Evolutionary conservation across 225 moss, liverwort and hornwort species (phyloP).

Genomic region (Antitrichia curtipendula): DNA sequence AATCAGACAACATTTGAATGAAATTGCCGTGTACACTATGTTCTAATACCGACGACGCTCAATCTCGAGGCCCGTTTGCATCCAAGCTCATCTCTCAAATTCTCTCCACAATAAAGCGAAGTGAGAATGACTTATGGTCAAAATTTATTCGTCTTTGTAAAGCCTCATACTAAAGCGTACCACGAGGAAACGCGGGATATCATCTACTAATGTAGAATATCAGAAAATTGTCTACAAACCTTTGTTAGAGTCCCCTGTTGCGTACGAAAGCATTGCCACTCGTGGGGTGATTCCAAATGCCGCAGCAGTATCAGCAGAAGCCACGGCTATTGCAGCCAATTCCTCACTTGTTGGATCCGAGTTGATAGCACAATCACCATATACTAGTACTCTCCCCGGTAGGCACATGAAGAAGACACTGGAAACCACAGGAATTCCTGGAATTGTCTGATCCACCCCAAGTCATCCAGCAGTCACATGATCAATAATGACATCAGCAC

Average conservation of each 20-base stretch:
- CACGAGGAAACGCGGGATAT: not conserved
- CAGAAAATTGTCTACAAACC: constrained; percentile 17
- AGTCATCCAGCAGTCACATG: not conserved
- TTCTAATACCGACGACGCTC: not conserved
- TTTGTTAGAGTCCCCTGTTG: constrained; percentile 85
- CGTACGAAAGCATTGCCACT: constrained; percentile 90
- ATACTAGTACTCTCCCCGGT: constrained; percentile 76
- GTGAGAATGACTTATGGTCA: not conserved
- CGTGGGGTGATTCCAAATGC: constrained; percentile 76
- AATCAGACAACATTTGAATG: not conserved
- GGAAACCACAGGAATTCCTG: constrained; percentile 74
- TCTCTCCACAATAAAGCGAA: not conserved
- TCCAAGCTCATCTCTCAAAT: not conserved
- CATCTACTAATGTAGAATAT: not conserved
- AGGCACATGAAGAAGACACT: constrained; percentile 97
- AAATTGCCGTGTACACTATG: not conserved
- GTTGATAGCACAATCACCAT: constrained; percentile 96
- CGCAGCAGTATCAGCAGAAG: constrained; percentile 90
- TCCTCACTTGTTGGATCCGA: constrained; percentile 71
- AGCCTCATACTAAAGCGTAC: not conserved
- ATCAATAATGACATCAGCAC: not conserved
- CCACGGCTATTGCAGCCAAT: constrained; percentile 80
- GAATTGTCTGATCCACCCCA: constrained; percentile 48
- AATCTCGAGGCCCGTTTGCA: not conserved
- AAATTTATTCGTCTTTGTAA: not conserved